Conservation (phyloP, 805 yeast species). For the Candida sakaeoensis region DNA sequence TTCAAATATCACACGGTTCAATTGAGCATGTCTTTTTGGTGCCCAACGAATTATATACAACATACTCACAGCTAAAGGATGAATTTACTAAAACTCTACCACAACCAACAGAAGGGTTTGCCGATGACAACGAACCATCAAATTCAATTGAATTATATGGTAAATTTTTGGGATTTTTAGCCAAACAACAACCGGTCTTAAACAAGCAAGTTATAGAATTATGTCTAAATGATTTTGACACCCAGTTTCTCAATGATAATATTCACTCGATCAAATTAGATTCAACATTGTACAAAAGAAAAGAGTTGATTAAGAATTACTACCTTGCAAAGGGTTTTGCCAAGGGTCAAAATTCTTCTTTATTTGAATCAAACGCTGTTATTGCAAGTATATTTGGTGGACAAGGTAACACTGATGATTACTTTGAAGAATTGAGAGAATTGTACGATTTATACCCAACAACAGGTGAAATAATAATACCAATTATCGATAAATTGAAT, state of each 20-base stretch:
- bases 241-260: slow-evolving; percentile 66
- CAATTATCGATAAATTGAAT: slow-evolving; percentile 66
- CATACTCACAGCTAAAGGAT: slow-evolving; percentile 82
- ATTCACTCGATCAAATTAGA: slow-evolving; percentile 82
- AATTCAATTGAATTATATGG: slow-evolving; percentile 83
- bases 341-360: slow-evolving; percentile 32
- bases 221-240: slow-evolving; percentile 79
- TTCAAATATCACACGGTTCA: slow-evolving; percentile 78
- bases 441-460: slow-evolving; percentile 66
- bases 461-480: slow-evolving; percentile 69
- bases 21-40: slow-evolving; percentile 86
- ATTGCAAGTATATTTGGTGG: slow-evolving; percentile 94
- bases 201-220: slow-evolving; percentile 67
- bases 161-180: slow-evolving; percentile 72
- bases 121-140: slow-evolving; percentile 83
- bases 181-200: slow-evolving; percentile 43
- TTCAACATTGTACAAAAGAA: slow-evolving; percentile 69
- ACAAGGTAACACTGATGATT: slow-evolving; percentile 97
- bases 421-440: slow-evolving; percentile 92
- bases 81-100: slow-evolving; percentile 79
- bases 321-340: slow-evolving; percentile 40
- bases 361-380: slow-evolving; percentile 63
- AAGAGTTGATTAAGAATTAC: slow-evolving; percentile 74
- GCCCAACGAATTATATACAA: slow-evolving; percentile 74
- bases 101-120: slow-evolving; percentile 75